These are phyloP conservation scores for Ricinus communis DNA, from an alignment of 345 rosid species.

Conservation along the genomic window DNA sequence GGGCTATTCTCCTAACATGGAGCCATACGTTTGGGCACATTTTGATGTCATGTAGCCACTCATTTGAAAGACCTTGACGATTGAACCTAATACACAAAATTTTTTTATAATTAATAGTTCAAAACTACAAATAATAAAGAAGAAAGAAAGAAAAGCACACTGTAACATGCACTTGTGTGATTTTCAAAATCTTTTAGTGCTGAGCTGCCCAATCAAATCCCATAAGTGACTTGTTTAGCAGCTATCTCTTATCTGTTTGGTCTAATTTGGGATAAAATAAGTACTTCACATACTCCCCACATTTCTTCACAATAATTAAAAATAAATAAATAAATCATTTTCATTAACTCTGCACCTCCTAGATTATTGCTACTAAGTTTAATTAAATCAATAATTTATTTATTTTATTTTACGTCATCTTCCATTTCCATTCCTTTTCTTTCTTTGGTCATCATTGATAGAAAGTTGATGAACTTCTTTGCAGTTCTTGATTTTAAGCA, in stretches of 20 bases:
- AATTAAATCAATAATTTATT: background rate
- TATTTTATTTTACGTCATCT: background rate
- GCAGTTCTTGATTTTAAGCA: too few species aligned
- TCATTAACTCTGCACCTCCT: background rate
- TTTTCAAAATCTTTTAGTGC: conserved; percentile 4
- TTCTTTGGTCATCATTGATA: conserved; percentile 26
- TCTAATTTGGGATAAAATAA: background rate
- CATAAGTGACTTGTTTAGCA: conserved; percentile 3
- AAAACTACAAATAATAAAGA: too few species aligned
- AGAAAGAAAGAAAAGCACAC: background rate
- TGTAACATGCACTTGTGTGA: background rate
- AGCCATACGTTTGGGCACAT: background rate
- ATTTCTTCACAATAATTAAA: background rate
- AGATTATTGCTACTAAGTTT: background rate
- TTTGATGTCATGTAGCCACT: background rate
- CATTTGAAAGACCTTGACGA: background rate
- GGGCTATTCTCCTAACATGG: background rate
- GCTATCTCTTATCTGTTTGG: conserved; percentile 1
- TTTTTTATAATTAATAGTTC: too few species aligned
- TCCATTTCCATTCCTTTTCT: conserved; percentile 2
- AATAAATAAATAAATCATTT: background rate
- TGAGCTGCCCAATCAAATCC: conserved; percentile 13
- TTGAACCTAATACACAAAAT: background rate
- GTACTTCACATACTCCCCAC: background rate
- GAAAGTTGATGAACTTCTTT: too few species aligned